Percentiles rank a stretch among this genome's conserved stretches.
These are phyloP conservation scores for Vaccinium darrowii DNA, from an alignment of 148 eudicot species.

Conservation along the genomic window DNA sequence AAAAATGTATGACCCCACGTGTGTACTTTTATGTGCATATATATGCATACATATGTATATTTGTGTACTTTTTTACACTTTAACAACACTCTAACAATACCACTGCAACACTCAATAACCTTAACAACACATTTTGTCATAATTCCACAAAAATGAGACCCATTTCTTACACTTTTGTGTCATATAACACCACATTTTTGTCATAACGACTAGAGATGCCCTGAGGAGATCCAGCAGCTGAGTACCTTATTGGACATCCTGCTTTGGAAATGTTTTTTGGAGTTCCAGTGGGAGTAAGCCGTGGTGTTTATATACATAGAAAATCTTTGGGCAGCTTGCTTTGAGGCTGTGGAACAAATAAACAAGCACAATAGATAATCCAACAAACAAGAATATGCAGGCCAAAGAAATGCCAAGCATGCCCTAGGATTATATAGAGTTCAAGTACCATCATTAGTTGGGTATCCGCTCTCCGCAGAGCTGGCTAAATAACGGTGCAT, in stretches of 20 bases:
- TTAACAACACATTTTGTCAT: no score
- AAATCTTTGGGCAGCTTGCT: constrained; percentile 52
- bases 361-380: constrained; percentile 3
- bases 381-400: constrained; percentile 6
- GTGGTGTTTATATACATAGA: constrained; percentile 68
- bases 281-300: constrained; percentile 79
- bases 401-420: constrained; percentile 7
- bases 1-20: no score
- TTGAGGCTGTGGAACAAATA: constrained; percentile 31
- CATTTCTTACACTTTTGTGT: no score
- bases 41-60: no score
- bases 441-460: constrained; percentile 52
- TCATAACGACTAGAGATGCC: no score
- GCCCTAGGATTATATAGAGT: background rate
- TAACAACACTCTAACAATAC: no score
- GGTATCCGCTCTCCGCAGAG: constrained; percentile 44
- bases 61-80: no score
- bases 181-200: no score
- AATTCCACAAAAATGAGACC: no score
- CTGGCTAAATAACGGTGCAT: constrained; percentile 49
- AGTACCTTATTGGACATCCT: constrained; percentile 68
- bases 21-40: no score
- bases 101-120: no score
- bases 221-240: constrained; percentile 64
- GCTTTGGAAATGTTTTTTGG: constrained; percentile 67